Percentiles rank a stretch among this genome's conserved stretches.
phyloP scores from a whole-genome alignment of 805 yeast genomes.

The Spathaspora sp. region DNA sequence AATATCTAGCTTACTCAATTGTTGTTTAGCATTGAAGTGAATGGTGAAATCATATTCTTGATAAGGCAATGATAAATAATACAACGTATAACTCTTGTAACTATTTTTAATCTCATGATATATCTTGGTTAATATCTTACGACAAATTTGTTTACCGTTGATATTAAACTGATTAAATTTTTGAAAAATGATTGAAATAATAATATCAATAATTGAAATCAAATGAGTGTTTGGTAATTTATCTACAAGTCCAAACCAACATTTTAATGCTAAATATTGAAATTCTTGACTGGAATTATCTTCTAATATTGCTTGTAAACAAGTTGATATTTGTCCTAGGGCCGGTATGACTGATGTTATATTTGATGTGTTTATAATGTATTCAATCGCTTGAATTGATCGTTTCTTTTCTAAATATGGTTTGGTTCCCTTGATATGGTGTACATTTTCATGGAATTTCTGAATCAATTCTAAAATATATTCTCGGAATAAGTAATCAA shows the following conservation, averaged over 20 bases:
- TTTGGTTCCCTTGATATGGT: conserved; percentile 66
- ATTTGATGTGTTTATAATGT: conserved; percentile 50
- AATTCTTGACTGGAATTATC: conserved; percentile 41
- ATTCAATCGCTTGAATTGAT: conserved; percentile 70
- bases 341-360: conserved; percentile 54
- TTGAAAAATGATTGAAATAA: conserved; percentile 71
- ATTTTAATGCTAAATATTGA: conserved; percentile 56
- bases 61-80: conserved; percentile 51
- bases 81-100: conserved; percentile 44
- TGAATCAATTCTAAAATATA: conserved; percentile 74
- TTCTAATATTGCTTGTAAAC: conserved; percentile 76
- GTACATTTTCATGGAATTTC: conserved; percentile 72
- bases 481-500: conserved; percentile 40
- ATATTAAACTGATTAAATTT: conserved; percentile 53
- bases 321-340: conserved; percentile 80
- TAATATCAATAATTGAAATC: conserved; percentile 65
- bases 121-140: conserved; percentile 42
- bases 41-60: conserved; percentile 25
- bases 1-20: conserved; percentile 29
- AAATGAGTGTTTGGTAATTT: conserved; percentile 55
- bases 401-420: conserved; percentile 70
- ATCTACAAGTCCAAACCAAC: conserved; percentile 63
- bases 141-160: conserved; percentile 49
- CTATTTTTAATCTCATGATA: conserved; percentile 28
- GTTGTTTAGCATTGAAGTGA: conserved; percentile 19